Percentiles rank a stretch among this genome's conserved stretches.
Evolutionary conservation across 805 yeast species (phyloP).

Genomic region (Candida krabiensis): DNA sequence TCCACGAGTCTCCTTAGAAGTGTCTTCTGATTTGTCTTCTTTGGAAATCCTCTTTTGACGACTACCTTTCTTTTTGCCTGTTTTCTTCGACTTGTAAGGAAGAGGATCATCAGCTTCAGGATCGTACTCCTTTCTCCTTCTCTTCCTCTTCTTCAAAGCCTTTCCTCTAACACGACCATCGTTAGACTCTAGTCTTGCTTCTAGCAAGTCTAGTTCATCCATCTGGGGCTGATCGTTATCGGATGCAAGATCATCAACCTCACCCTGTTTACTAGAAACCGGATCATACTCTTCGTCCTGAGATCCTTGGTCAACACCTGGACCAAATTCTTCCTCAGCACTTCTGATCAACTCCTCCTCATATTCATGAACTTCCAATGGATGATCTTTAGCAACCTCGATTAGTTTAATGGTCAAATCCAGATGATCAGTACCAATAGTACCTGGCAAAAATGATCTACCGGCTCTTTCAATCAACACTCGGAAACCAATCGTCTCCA

Average conservation of each 20-base stretch:
- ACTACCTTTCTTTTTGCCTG: constrained; percentile 12
- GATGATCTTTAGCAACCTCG: constrained; percentile 19
- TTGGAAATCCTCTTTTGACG: constrained; percentile 7
- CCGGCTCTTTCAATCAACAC: constrained; percentile 4
- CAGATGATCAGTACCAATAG: constrained; percentile 10
- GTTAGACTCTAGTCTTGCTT: constrained; percentile 27
- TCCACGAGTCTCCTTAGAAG: background rate
- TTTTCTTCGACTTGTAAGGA: constrained; percentile 5
- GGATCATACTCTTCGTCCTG: constrained; percentile 29
- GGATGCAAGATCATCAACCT: constrained; percentile 39
- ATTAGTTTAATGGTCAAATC: constrained; percentile 13
- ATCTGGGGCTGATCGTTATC: constrained; percentile 31
- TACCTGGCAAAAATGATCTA: constrained; percentile 7
- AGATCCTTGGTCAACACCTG: constrained; percentile 4
- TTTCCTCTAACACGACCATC: constrained; percentile 24
- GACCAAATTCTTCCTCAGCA: constrained; percentile 2
- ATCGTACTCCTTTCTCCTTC: constrained; percentile 4
- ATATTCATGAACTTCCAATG: constrained; percentile 25
- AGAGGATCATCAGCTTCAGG: background rate
- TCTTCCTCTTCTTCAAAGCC: constrained; percentile 21
- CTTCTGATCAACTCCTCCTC: constrained; percentile 15
- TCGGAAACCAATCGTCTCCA: constrained; percentile 24
- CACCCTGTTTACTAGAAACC: constrained; percentile 29
- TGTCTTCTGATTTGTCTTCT: constrained; percentile 7
- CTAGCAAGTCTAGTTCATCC: constrained; percentile 41